Conservation (phyloP, 2,329 filamentous ascomycete genomes). For the Exophiala sp. region DNA sequence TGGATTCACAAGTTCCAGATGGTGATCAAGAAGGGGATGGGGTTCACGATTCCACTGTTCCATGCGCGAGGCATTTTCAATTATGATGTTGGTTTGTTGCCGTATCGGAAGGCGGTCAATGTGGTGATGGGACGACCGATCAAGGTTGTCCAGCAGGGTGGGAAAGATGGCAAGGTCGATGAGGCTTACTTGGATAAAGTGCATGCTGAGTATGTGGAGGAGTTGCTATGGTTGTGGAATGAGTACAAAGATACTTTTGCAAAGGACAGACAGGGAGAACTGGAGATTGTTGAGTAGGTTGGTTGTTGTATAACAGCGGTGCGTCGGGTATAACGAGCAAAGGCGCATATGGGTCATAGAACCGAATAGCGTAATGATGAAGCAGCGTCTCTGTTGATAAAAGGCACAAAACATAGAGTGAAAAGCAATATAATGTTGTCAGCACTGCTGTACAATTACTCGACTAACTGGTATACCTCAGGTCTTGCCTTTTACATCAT, state of each 20-base stretch:
- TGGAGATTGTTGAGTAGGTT: constrained; percentile 37
- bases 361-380: too few relatives aligned
- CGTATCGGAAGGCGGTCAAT: constrained; percentile 82
- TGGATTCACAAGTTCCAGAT: constrained; percentile 77
- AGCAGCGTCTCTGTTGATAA: too few relatives aligned
- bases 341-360: too few relatives aligned
- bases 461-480: not conserved
- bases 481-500: not conserved
- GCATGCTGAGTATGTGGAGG: constrained; percentile 73
- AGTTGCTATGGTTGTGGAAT: constrained; percentile 45
- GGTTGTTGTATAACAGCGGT: not conserved
- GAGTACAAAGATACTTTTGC: constrained; percentile 47
- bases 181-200: constrained; percentile 75
- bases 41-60: constrained; percentile 88
- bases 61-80: constrained; percentile 93
- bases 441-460: too few relatives aligned
- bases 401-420: too few relatives aligned
- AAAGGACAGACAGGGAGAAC: constrained; percentile 40
- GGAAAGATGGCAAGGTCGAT: constrained; percentile 62
- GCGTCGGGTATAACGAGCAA: too few relatives aligned
- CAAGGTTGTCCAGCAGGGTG: constrained; percentile 57
- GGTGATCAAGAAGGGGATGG: constrained; percentile 76
- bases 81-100: constrained; percentile 95
- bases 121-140: constrained; percentile 86
- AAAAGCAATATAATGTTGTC: too few relatives aligned